Percentiles rank a stretch among this genome's conserved stretches.
These are phyloP conservation scores for Hypoxylon sp. DNA, from an alignment of 2,329 filamentous ascomycete species.

Conservation along the genomic window DNA sequence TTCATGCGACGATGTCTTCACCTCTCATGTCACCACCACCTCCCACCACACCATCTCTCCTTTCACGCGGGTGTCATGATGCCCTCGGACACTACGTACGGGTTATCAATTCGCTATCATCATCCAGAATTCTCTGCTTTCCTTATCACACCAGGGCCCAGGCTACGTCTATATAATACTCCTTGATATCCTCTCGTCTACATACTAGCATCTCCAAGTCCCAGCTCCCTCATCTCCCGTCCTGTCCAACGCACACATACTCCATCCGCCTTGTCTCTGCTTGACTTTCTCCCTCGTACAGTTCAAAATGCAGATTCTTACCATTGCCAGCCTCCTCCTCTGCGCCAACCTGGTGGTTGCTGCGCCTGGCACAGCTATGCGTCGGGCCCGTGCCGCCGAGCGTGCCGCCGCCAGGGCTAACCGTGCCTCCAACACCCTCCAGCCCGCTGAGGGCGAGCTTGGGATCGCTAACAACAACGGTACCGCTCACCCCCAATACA, in stretches of 20 bases:
- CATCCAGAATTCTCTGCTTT: constrained; percentile 2
- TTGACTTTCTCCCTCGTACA: neutral
- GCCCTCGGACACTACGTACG: constrained; percentile 10
- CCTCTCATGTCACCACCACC: constrained; percentile 24
- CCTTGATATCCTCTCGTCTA: constrained; percentile 12
- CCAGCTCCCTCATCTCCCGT: neutral
- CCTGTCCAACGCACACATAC: neutral
- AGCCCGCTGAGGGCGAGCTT: constrained; percentile 44
- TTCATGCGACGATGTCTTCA: constrained; percentile 28
- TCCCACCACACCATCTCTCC: constrained; percentile 17
- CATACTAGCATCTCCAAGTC: neutral
- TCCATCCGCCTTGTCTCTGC: neutral
- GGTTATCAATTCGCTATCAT: neutral
- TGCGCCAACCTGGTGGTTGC: constrained; percentile 53
- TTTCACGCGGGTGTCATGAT: constrained; percentile 3
- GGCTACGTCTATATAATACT: neutral
- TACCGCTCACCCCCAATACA: constrained; percentile 57
- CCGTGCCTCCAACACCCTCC: constrained; percentile 39
- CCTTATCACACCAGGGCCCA: neutral
- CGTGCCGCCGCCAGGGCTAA: constrained; percentile 35
- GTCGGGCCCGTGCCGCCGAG: constrained; percentile 47
- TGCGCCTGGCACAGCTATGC: constrained; percentile 54
- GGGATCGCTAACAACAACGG: constrained; percentile 42
- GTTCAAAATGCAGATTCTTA: constrained; percentile 59
- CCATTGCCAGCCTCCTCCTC: constrained; percentile 48